Evolutionary conservation across 805 yeast species (phyloP).

Genomic region (Spathaspora hagerdaliae): DNA sequence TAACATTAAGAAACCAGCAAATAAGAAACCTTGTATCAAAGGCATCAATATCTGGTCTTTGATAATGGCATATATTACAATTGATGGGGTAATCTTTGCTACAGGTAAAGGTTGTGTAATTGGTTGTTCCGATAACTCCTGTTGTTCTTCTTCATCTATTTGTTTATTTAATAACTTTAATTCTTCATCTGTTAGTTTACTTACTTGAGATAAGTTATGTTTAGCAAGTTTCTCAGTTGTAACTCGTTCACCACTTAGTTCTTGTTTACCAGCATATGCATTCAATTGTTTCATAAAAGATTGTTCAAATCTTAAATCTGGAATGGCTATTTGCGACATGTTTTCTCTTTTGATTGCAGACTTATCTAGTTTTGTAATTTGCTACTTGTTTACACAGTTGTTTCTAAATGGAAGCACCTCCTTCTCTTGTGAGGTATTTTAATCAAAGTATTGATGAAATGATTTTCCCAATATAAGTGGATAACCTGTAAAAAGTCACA

Average conservation of each 20-base stretch:
- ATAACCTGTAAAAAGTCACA: too few species aligned
- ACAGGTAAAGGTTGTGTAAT: conserved; percentile 16
- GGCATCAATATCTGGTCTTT: conserved; percentile 54
- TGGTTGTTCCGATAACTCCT: conserved; percentile 9
- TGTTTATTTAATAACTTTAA: conserved; percentile 13
- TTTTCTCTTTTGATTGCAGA: too few species aligned
- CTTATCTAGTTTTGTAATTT: too few species aligned
- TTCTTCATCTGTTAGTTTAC: conserved; percentile 15
- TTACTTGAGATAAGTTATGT: not conserved
- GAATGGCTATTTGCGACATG: conserved; percentile 21
- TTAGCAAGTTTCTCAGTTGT: not conserved
- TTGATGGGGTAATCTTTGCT: conserved; percentile 39
- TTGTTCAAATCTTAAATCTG: conserved; percentile 67
- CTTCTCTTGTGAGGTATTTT: too few species aligned
- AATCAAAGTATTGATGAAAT: too few species aligned
- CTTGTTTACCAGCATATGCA: conserved; percentile 22
- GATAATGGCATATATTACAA: conserved; percentile 45
- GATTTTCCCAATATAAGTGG: too few species aligned
- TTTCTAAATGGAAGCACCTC: too few species aligned
- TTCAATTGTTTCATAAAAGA: conserved; percentile 42
- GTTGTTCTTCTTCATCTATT: conserved; percentile 11
- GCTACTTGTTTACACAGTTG: too few species aligned
- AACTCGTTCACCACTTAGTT: not conserved
- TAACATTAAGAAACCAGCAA: conserved; percentile 37
- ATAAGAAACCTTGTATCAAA: conserved; percentile 47